Percentiles rank a stretch among this genome's conserved stretches.
Evolutionary conservation across 2,329 filamentous ascomycete species (phyloP).

Genomic region (Xylariaceae sp.): DNA sequence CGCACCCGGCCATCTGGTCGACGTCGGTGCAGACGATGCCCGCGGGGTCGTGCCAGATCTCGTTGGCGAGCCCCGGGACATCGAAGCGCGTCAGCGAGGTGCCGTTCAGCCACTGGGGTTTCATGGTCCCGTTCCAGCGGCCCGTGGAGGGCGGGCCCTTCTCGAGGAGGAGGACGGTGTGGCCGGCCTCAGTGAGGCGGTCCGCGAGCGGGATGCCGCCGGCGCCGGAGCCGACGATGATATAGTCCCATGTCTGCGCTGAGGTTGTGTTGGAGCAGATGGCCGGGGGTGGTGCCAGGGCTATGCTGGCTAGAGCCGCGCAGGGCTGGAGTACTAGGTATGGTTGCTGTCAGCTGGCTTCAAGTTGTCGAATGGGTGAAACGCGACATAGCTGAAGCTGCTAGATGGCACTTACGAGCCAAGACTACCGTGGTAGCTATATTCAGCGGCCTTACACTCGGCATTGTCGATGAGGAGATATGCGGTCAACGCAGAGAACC

Average conservation of each 20-base stretch:
- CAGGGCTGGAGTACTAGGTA: constrained; percentile 16
- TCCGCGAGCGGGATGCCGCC: constrained; percentile 54
- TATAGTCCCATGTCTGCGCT: constrained; percentile 37
- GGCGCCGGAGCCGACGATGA: constrained; percentile 54
- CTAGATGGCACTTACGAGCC: constrained; percentile 7
- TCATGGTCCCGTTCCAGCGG: constrained; percentile 56
- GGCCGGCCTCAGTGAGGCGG: constrained; percentile 56
- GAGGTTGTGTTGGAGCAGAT: constrained; percentile 19
- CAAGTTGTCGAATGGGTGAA: no score
- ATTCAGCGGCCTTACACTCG: background rate
- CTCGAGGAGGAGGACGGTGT: constrained; percentile 59
- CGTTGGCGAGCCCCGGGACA: constrained; percentile 63
- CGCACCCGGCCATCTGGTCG: constrained; percentile 65
- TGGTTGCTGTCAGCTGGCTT: no score
- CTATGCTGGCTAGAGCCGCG: constrained; percentile 15
- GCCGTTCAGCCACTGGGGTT: constrained; percentile 54
- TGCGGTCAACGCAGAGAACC: no score
- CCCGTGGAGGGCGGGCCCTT: constrained; percentile 56
- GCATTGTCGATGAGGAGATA: constrained; percentile 1
- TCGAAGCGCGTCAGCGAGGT: constrained; percentile 64
- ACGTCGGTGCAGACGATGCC: constrained; percentile 63
- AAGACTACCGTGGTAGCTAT: constrained; percentile 5
- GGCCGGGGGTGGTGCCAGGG: constrained; percentile 12
- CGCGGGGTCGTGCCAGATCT: constrained; percentile 59
- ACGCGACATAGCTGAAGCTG: background rate